Conservation (phyloP, 2,329 filamentous ascomycete genomes). For the Xylariales sp. region DNA sequence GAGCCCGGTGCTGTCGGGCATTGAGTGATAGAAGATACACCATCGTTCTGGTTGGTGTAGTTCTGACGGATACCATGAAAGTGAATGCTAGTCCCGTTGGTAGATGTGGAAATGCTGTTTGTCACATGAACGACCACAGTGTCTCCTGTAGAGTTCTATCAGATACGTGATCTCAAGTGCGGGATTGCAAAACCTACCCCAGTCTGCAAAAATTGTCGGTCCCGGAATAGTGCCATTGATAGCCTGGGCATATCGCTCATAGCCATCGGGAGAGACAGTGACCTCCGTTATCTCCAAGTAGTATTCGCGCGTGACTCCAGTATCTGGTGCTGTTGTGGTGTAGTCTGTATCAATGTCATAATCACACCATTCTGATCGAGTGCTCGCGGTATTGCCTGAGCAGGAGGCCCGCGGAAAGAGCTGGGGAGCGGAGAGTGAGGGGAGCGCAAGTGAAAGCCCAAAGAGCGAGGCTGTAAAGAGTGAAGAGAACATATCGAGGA, state of each 20-base stretch:
- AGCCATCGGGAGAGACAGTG: constrained; percentile 29
- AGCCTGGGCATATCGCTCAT: constrained; percentile 23
- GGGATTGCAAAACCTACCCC: constrained; percentile 21
- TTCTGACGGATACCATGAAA: constrained; percentile 59
- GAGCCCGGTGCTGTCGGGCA: constrained; percentile 47
- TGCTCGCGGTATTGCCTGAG: constrained; percentile 5
- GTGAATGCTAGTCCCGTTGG: constrained; percentile 59
- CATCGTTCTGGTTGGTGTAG: constrained; percentile 51
- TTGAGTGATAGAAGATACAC: constrained; percentile 45
- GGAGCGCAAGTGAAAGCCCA: constrained; percentile 4
- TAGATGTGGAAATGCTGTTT: constrained; percentile 35
- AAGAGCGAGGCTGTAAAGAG: constrained; percentile 7
- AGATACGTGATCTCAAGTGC: background rate
- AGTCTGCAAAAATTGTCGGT: constrained; percentile 40
- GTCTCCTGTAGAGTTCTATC: constrained; percentile 18
- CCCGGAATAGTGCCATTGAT: constrained; percentile 33
- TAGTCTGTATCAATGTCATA: constrained; percentile 33
- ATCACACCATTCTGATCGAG: constrained; percentile 27
- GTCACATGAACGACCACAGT: constrained; percentile 43
- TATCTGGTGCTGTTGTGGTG: constrained; percentile 25
- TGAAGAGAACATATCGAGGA: constrained; percentile 1
- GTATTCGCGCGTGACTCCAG: constrained; percentile 33
- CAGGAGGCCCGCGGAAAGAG: constrained; percentile 4
- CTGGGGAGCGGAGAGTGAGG: constrained; percentile 1
- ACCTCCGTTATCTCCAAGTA: constrained; percentile 19